Percentiles rank a stretch among this genome's conserved stretches.
Conservation (phyloP, 192 early-diverging fungal genomes). For the Bifiguratus adelaidae region DNA sequence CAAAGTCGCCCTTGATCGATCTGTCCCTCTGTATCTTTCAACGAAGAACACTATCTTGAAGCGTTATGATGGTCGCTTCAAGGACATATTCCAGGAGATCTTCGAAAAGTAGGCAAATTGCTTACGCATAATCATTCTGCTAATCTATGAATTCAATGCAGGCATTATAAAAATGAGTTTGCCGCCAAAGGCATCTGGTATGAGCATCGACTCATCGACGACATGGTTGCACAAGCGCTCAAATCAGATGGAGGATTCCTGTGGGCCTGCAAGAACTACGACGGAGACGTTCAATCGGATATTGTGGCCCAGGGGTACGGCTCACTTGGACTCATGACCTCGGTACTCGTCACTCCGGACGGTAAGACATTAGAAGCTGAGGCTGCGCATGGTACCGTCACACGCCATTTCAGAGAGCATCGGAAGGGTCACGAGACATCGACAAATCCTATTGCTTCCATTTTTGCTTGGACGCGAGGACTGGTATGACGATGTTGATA, state of each 20-base stretch:
- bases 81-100: constrained; percentile 92
- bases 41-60: constrained; percentile 99
- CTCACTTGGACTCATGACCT: constrained; percentile 93
- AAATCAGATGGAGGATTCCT: constrained; percentile 91
- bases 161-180: constrained; percentile 77
- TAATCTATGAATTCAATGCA: too few species aligned
- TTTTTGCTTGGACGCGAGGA: constrained; percentile 92
- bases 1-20: constrained; percentile 81
- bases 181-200: constrained; percentile 85
- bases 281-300: constrained; percentile 92
- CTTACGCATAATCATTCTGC: too few species aligned
- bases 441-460: constrained; percentile 95
- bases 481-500: too few species aligned
- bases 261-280: constrained; percentile 92
- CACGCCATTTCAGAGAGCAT: constrained; percentile 86
- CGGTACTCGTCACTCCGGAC: constrained; percentile 85
- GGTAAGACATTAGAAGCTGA: constrained; percentile 88
- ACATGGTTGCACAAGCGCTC: constrained; percentile 94
- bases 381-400: constrained; percentile 94
- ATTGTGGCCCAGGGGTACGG: constrained; percentile 91
- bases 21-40: constrained; percentile 92
- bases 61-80: constrained; percentile 96
- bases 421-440: constrained; percentile 91
- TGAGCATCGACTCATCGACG: constrained; percentile 96
- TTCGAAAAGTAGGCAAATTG: constrained; percentile 47